phyloP scores from a whole-genome alignment of 2,329 filamentous ascomycete species.

The Phoma sp. region DNA sequence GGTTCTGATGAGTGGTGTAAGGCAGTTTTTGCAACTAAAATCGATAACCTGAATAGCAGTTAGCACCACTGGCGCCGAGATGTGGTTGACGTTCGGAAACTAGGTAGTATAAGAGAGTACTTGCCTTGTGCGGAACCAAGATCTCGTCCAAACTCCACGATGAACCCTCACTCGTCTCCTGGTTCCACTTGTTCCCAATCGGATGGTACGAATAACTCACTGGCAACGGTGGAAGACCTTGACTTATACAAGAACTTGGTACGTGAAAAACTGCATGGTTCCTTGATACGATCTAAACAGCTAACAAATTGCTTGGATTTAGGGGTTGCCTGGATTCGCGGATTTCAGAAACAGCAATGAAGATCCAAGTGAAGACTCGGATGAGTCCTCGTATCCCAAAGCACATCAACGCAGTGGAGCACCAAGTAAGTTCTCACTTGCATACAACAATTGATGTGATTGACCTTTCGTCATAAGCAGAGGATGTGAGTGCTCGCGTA shows the following conservation, averaged over 20 bases:
- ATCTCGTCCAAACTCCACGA: neutral
- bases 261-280: neutral
- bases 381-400: neutral
- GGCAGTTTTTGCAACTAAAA: neutral
- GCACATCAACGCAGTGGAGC: neutral
- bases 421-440: neutral
- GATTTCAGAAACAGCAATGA: neutral
- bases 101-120: neutral
- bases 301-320: neutral
- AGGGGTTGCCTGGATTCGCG: neutral
- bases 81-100: neutral
- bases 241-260: neutral
- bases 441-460: neutral
- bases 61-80: neutral
- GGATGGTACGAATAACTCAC: neutral
- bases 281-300: neutral
- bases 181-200: neutral
- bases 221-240: neutral
- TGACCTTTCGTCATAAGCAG: neutral
- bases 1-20: neutral
- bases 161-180: neutral
- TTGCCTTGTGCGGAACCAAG: neutral
- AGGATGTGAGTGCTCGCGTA: neutral
- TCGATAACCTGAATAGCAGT: neutral
- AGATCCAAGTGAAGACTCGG: neutral